Evolutionary conservation across 2,329 filamentous ascomycete genomes (phyloP).

Genomic region (Akanthomyces lecanii): DNA sequence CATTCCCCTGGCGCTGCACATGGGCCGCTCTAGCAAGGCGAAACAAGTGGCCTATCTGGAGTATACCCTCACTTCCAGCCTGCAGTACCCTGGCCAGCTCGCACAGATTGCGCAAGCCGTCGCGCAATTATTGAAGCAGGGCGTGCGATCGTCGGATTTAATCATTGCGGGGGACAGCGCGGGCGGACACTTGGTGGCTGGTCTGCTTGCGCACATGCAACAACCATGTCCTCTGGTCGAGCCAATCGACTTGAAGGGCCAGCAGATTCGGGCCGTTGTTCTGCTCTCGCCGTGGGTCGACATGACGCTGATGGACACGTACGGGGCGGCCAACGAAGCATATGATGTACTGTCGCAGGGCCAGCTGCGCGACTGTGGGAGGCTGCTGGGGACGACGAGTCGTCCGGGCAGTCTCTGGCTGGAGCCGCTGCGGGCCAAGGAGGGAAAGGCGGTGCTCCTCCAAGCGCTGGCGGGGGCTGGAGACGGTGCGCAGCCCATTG

Average conservation of each 20-base stretch:
- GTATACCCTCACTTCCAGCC: slow-evolving; percentile 22
- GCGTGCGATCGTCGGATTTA: slow-evolving; percentile 17
- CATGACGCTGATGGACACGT: slow-evolving; percentile 18
- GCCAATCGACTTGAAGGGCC: not conserved
- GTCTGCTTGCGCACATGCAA: slow-evolving; percentile 21
- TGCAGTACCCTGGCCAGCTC: slow-evolving; percentile 23
- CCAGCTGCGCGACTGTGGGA: not conserved
- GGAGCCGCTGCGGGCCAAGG: not conserved
- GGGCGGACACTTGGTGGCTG: slow-evolving; percentile 21
- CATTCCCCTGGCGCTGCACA: slow-evolving; percentile 19
- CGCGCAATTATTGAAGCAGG: slow-evolving; percentile 18
- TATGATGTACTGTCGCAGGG: slow-evolving; percentile 5
- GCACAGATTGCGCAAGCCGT: slow-evolving; percentile 21
- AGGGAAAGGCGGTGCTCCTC: not conserved
- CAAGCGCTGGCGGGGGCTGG: not conserved
- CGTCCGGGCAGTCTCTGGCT: not conserved
- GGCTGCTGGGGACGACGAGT: not conserved
- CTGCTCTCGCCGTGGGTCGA: slow-evolving; percentile 21
- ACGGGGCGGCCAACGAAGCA: slow-evolving; percentile 13
- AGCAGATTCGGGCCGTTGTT: slow-evolving; percentile 16
- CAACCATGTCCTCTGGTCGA: slow-evolving; percentile 16
- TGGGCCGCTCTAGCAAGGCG: slow-evolving; percentile 14
- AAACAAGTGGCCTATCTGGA: slow-evolving; percentile 22
- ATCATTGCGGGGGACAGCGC: slow-evolving; percentile 23
- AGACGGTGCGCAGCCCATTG: not conserved